Percentiles rank a stretch among this genome's conserved stretches.
Conservation (phyloP, 352 stramenopile genomes). For the Phytophthora meadii region DNA sequence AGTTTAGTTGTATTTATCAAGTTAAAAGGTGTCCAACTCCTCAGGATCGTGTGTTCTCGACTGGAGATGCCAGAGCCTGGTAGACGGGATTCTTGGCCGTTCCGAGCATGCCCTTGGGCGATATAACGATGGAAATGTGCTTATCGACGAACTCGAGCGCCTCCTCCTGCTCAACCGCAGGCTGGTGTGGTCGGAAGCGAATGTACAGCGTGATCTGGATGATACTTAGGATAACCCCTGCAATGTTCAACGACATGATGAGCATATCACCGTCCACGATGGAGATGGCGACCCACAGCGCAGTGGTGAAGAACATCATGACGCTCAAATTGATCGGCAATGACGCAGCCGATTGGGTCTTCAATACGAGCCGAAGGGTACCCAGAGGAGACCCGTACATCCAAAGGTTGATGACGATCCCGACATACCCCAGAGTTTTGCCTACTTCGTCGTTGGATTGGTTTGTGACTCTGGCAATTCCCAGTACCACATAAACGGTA, state of each 20-base stretch:
- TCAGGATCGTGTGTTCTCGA: constrained; percentile 14
- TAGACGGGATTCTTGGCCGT: constrained; percentile 30
- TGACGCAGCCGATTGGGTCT: constrained; percentile 26
- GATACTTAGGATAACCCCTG: constrained; percentile 28
- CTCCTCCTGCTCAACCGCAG: constrained; percentile 18
- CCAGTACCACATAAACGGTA: constrained; percentile 46
- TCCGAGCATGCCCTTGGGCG: constrained; percentile 21
- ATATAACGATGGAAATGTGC: constrained; percentile 27
- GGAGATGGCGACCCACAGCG: constrained; percentile 30
- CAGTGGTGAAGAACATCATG: constrained; percentile 33
- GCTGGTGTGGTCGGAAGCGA: constrained; percentile 20
- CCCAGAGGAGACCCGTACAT: constrained; percentile 41
- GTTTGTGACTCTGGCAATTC: constrained; percentile 35
- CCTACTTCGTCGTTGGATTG: constrained; percentile 37
- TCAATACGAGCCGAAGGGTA: constrained; percentile 29
- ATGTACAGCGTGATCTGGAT: constrained; percentile 37
- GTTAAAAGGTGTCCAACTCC: background rate
- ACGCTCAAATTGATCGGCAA: constrained; percentile 37
- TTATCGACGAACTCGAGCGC: constrained; percentile 15
- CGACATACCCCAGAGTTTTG: constrained; percentile 40
- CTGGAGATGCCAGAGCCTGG: constrained; percentile 26
- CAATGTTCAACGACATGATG: constrained; percentile 40
- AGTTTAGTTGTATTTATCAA: constrained; percentile 4
- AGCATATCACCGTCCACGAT: constrained; percentile 39
- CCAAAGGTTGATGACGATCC: constrained; percentile 34